These are phyloP conservation scores for Glycine soja DNA, from an alignment of 306 rosid species.

Conservation along the genomic window DNA sequence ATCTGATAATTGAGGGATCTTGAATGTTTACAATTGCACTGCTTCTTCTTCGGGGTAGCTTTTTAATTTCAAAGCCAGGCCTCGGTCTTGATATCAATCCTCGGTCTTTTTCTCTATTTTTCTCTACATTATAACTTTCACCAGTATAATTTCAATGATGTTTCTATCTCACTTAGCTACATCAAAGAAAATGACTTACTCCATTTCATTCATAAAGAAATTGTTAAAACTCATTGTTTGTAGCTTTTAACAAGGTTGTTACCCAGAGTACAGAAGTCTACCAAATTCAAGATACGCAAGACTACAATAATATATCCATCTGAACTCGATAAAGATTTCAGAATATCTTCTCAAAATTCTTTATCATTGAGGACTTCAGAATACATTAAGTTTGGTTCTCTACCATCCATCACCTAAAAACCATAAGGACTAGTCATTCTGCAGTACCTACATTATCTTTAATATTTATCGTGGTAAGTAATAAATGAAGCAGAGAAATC, in stretches of 20 bases:
- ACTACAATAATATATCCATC: background rate
- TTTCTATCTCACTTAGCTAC: conserved; percentile 12
- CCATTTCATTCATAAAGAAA: background rate
- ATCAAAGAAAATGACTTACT: conserved; percentile 1
- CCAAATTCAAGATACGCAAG: conserved; percentile 15
- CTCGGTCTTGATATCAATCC: no score
- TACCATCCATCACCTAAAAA: conserved; percentile 5
- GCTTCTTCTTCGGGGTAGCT: no score
- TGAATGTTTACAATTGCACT: no score
- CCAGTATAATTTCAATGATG: background rate
- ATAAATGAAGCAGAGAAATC: background rate
- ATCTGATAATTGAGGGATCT: no score
- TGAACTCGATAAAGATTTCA: background rate
- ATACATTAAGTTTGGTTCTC: conserved; percentile 11
- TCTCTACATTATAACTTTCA: background rate
- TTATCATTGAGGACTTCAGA: background rate
- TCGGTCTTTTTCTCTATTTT: conserved; percentile 17
- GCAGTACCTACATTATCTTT: background rate
- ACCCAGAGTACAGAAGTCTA: background rate
- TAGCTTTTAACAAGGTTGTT: conserved; percentile 1
- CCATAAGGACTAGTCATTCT: background rate
- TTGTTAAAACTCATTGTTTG: background rate
- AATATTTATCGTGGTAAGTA: background rate
- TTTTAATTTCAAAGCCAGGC: no score
- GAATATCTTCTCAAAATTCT: background rate